Base-by-base conservation (phyloP, 2,329 filamentous ascomycete species). In the Curvularia eragrostidis region DNA sequence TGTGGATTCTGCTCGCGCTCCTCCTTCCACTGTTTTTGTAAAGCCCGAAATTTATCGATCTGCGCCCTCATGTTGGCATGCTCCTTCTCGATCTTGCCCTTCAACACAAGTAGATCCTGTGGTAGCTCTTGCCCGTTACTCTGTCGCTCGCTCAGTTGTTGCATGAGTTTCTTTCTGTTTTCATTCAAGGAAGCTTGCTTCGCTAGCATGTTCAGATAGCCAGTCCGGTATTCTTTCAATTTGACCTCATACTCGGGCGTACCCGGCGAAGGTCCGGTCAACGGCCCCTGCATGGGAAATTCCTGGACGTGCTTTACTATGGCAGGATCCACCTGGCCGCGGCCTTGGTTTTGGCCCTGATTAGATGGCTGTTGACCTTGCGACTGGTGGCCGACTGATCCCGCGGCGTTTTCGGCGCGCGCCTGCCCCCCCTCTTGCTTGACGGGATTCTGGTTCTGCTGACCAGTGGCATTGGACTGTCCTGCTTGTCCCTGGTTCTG, bases 291-390 rank as follows among this genome's bases (percentile, higher is more conserved):
- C 55, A 71, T 75, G 3, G 67, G 67, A 56, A 77, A 78, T 10
- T 66, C 65, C 42, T 73, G 67, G 21, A 78, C 71, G 61, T 78
- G 75, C 59, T 74, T 71, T 44, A 77, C 56, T 46, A 78, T 77
- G 28, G 71, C 67, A 18, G 71, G 67, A 34, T 73, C 68, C 32
- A 76, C 63, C 39, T 56, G 56, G 23, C 48, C 50, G 26, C 49
- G 56, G 13, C 34, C 48, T 47, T 50, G 61, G 13, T 48, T 52
- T 38, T 64, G 63, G 28, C 26, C 49, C 46, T 57, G 63, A 38
- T 47, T 54, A 39, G 61, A 58, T 13, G 53, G 48, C 26, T 62
- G 61, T 51, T 65, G 65, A 24, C 60, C 51, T 28, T 63, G 57
- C 26, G 42, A 10, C n/a, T 61, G 58, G 34, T 61, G 64, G 28